These are phyloP conservation scores for Ajuga chamaepitys DNA, from an alignment of 257 asterid genomes.

Conservation along the genomic window DNA sequence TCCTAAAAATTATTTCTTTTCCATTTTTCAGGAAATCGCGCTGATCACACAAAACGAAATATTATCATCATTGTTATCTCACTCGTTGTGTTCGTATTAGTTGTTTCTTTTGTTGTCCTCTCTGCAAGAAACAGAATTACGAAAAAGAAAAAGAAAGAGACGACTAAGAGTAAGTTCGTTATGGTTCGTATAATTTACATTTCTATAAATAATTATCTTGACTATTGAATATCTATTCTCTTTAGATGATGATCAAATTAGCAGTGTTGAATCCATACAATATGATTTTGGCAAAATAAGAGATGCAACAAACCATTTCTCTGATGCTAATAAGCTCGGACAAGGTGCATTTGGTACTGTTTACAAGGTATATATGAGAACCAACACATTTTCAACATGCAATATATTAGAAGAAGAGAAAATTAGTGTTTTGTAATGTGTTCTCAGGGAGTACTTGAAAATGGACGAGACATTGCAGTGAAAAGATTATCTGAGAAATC, in stretches of 20 bases:
- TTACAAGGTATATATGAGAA: slow-evolving; percentile 27
- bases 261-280: slow-evolving; percentile 16
- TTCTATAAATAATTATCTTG: no score
- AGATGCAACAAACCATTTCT: slow-evolving; percentile 24
- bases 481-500: neutral
- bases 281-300: slow-evolving; percentile 19
- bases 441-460: neutral
- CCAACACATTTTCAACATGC: no score
- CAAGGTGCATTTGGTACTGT: slow-evolving; percentile 36
- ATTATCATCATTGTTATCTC: slow-evolving; percentile 10
- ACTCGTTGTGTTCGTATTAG: neutral
- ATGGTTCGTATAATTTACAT: neutral
- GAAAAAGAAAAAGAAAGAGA: neutral
- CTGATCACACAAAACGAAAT: neutral
- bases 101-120: slow-evolving; percentile 8
- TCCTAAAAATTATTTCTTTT: no score
- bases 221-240: no score
- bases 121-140: slow-evolving; percentile 9
- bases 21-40: slow-evolving; percentile 10
- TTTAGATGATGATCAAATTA: slow-evolving; percentile 10
- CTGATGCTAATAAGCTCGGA: slow-evolving; percentile 24
- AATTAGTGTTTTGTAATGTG: no score
- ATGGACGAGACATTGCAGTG: neutral
- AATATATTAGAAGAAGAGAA: no score
- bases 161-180: neutral